These are phyloP conservation scores for Lepidium aucheri DNA, from an alignment of 345 rosid species.

Conservation along the genomic window DNA sequence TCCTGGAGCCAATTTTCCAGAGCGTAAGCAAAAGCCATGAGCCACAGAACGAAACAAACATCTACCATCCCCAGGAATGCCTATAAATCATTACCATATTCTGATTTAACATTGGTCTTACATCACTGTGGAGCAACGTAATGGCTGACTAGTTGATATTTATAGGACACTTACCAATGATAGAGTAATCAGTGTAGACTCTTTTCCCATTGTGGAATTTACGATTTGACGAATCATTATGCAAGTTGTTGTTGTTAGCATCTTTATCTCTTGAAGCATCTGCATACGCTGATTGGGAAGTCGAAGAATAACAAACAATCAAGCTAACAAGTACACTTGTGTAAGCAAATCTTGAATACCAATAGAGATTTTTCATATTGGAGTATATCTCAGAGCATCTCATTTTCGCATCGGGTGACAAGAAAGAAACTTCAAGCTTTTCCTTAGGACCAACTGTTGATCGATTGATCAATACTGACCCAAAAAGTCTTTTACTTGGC, in stretches of 20 bases:
- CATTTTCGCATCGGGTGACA: conserved; percentile 29
- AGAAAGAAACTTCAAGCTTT: conserved; percentile 42
- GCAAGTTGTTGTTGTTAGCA: conserved; percentile 18
- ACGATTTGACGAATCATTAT: conserved; percentile 19
- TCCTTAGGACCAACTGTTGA: conserved; percentile 31
- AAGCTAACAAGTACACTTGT: conserved; percentile 52
- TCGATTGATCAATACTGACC: conserved; percentile 31
- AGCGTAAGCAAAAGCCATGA: conserved; percentile 69
- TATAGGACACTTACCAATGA: conserved; percentile 47
- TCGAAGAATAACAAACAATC: conserved; percentile 63
- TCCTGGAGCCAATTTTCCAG: conserved; percentile 60
- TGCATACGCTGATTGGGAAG: conserved; percentile 49
- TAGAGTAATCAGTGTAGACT: conserved; percentile 68
- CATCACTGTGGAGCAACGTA: neutral
- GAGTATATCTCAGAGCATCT: conserved; percentile 37
- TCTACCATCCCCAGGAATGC: conserved; percentile 96
- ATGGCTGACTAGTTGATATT: neutral
- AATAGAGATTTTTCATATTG: conserved; percentile 32
- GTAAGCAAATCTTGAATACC: conserved; percentile 43
- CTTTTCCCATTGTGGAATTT: conserved; percentile 58
- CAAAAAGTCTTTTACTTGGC: conserved; percentile 19
- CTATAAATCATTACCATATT: conserved; percentile 31
- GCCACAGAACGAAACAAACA: conserved; percentile 93
- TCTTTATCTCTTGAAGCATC: conserved; percentile 41
- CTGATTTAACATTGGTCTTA: neutral